phyloP scores from a whole-genome alignment of 495 filamentous ascomycete genomes.

The Aspergillus homomorphus region DNA sequence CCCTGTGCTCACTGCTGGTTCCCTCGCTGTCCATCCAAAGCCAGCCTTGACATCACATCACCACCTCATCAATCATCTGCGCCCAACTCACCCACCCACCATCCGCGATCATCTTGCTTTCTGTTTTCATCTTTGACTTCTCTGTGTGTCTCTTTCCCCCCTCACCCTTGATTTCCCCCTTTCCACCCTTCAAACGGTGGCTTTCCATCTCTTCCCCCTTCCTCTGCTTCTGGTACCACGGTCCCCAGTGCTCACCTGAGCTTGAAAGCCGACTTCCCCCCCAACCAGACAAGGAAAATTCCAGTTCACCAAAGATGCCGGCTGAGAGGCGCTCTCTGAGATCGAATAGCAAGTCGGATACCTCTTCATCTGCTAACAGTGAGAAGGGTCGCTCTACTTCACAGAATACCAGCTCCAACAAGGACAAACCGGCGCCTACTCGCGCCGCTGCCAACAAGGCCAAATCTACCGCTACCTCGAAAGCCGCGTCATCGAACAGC shows the following conservation, averaged over 20 bases:
- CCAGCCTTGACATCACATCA: constrained; percentile 49
- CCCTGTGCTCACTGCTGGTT: constrained; percentile 25
- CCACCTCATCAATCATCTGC: constrained; percentile 40
- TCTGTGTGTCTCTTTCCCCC: constrained; percentile 17
- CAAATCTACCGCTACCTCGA: constrained; percentile 40
- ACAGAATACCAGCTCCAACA: constrained; percentile 47
- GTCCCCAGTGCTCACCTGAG: constrained; percentile 34
- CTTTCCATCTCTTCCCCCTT: constrained; percentile 20
- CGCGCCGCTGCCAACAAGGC: constrained; percentile 48
- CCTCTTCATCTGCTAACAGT: constrained; percentile 56
- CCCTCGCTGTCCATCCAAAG: constrained; percentile 36
- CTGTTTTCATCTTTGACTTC: constrained; percentile 11
- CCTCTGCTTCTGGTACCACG: constrained; percentile 30
- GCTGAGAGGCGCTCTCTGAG: constrained; percentile 55
- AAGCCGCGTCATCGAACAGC: constrained; percentile 48
- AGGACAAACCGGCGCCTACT: constrained; percentile 46
- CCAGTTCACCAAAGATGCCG: constrained; percentile 45
- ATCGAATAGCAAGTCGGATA: constrained; percentile 55
- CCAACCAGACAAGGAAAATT: neutral
- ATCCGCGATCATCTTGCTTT: constrained; percentile 21
- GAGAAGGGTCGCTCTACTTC: constrained; percentile 52
- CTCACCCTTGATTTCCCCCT: constrained; percentile 19
- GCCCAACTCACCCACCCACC: constrained; percentile 13
- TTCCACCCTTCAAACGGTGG: constrained; percentile 14
- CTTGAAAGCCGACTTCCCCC: constrained; percentile 22